Evolutionary conservation across 805 yeast species (phyloP).

Genomic region (Myxozyma neotropica): DNA sequence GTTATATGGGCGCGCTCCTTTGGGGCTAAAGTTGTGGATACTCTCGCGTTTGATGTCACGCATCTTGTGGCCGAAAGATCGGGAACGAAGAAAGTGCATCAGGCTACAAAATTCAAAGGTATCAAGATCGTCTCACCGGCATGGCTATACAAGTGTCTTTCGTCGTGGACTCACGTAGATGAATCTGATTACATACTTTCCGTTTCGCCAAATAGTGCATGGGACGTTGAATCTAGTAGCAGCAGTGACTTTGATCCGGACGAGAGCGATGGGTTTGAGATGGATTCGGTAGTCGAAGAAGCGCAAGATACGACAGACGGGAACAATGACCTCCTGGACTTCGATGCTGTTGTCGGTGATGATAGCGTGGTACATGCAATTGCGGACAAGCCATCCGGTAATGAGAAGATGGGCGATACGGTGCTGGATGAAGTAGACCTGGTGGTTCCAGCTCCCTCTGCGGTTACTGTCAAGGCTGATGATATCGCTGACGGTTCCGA

Average conservation of each 20-base stretch:
- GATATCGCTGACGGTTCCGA: background rate
- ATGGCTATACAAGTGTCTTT: constrained; percentile 87
- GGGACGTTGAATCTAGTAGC: constrained; percentile 19
- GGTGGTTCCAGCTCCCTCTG: background rate
- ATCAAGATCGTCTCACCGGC: constrained; percentile 85
- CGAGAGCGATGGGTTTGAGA: constrained; percentile 7
- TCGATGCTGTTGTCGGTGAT: constrained; percentile 27
- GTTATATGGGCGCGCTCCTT: constrained; percentile 90
- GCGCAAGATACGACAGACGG: background rate
- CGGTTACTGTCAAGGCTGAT: background rate
- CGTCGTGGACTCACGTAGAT: constrained; percentile 71
- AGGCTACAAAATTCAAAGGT: constrained; percentile 64
- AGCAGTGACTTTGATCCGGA: constrained; percentile 13
- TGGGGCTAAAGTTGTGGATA: constrained; percentile 82
- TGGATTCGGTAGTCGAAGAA: constrained; percentile 9
- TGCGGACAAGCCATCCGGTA: background rate
- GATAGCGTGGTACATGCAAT: background rate
- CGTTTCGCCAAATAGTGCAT: constrained; percentile 27
- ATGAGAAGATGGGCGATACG: background rate
- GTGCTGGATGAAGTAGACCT: too few relatives aligned
- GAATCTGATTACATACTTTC: constrained; percentile 53
- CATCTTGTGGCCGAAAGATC: constrained; percentile 74
- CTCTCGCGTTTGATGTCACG: constrained; percentile 72
- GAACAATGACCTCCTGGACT: background rate
- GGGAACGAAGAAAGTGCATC: constrained; percentile 79